Evolutionary conservation across 805 yeast genomes (phyloP), one percentile per base, ranked within the genome.

Genomic region (Wickerhamiella hasegawae): DNA sequence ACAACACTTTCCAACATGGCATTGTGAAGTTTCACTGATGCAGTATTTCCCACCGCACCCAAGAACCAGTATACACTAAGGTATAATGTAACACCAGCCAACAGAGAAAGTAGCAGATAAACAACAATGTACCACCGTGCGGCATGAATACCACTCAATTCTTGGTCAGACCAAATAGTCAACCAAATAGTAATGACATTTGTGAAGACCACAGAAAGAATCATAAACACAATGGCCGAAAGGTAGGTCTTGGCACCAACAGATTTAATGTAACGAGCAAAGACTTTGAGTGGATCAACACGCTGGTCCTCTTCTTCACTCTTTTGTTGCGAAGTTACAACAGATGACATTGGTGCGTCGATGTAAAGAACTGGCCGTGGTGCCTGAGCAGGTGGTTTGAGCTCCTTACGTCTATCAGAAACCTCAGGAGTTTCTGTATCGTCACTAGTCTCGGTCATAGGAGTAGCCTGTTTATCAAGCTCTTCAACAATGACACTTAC

Each of bases 1-100:
- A 85, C 57, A 5, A 85, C 90, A 32, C 69, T 54, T 10, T 54
- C 55, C 3, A 83, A 73, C 95, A 85, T 84, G 15, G 58, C 57
- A 41, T 73, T 69, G 55, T 85, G 96, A 8, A 47, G 32, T 2
- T 11, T 21, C 5, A 14, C 25, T 1, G 43, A 25, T 1, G 40
- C 43, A 3, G 15, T 23, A 29, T 40, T 28, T 14, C 39, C 41
- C 20, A 46, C 29, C 3, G 22, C 17, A 3, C 46, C 47, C n/a
- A 35, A 29, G 31, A 36, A 37, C 20, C 34, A 29, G 23, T 36
- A 45, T 17, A 31, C 24, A 2, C 43, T 23, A 22, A 31, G 15
- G n/a, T 30, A 40, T 22, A 24, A 27, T 4, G 32, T 18, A 5
- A 35, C 9, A 10, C 40, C 43, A 2, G 40, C 26, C 3, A 35